Conservation (phyloP, 805 yeast species). For the Naumovozyma dairenensis region DNA sequence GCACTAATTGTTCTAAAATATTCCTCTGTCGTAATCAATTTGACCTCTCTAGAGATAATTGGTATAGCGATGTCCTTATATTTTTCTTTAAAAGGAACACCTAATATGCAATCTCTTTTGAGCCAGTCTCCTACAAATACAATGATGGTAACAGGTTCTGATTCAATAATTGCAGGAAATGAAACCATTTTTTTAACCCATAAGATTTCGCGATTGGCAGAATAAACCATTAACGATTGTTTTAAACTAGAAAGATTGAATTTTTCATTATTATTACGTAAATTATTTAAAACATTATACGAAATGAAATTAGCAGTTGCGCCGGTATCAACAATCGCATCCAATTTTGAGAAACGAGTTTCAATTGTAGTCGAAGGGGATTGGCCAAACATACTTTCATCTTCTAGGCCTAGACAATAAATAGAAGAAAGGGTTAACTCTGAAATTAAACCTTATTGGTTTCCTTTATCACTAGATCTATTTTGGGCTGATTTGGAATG, state of each 20-base stretch:
- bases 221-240: not conserved
- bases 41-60: not conserved
- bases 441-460: not conserved
- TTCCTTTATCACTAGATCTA: not conserved
- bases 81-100: not conserved
- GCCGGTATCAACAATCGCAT: not conserved
- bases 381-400: too few species aligned
- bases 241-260: not conserved
- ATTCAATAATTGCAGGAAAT: not conserved
- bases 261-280: too few species aligned
- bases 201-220: not conserved
- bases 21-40: not conserved
- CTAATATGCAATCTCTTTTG: not conserved
- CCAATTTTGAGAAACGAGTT: too few species aligned
- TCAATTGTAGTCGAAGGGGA: too few species aligned
- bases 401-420: too few species aligned
- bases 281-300: too few species aligned
- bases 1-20: not conserved
- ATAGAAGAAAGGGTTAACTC: not conserved
- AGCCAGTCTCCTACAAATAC: not conserved
- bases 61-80: not conserved
- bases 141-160: not conserved
- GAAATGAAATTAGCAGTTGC: not conserved
- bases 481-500: not conserved
- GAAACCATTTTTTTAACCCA: not conserved